Conservation (phyloP, 2,329 filamentous ascomycete species). For the Fusarium sp. region DNA sequence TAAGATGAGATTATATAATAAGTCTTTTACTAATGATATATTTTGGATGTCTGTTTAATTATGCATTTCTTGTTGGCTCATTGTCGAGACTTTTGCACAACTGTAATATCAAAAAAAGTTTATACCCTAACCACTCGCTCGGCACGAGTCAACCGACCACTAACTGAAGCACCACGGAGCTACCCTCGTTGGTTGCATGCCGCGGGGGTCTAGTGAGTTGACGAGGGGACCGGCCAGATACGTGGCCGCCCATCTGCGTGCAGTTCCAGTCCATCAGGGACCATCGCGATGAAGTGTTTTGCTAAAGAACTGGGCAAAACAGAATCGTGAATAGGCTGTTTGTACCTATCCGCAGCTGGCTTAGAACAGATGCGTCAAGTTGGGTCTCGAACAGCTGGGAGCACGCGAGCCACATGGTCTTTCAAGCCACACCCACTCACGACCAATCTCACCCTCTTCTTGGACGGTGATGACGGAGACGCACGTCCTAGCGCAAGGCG, state of each 20-base stretch:
- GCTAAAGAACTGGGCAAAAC: not conserved
- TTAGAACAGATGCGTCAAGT: constrained; percentile 8
- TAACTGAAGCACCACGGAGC: not conserved
- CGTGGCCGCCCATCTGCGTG: not conserved
- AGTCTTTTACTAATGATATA: no score
- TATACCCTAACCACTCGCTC: constrained; percentile 2
- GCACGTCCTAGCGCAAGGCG: constrained; percentile 23
- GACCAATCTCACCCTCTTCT: constrained; percentile 18
- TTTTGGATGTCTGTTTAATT: no score
- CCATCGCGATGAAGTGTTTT: constrained; percentile 9
- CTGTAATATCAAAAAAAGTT: constrained; percentile 7
- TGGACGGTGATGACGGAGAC: constrained; percentile 27
- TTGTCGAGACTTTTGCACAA: no score
- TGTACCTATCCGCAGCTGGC: constrained; percentile 2
- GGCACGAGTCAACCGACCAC: constrained; percentile 20
- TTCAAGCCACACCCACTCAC: constrained; percentile 16
- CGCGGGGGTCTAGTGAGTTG: constrained; percentile 2
- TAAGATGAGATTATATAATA: no score
- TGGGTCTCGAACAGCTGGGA: constrained; percentile 26
- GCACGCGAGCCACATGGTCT: constrained; percentile 35
- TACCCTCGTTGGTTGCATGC: not conserved
- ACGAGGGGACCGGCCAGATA: constrained; percentile 2
- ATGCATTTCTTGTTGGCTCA: no score
- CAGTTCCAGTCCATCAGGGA: not conserved
- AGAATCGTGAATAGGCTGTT: constrained; percentile 20